These are phyloP conservation scores for Thielaviopsis cerberus DNA, from an alignment of 2,329 filamentous ascomycete species.

Conservation along the genomic window DNA sequence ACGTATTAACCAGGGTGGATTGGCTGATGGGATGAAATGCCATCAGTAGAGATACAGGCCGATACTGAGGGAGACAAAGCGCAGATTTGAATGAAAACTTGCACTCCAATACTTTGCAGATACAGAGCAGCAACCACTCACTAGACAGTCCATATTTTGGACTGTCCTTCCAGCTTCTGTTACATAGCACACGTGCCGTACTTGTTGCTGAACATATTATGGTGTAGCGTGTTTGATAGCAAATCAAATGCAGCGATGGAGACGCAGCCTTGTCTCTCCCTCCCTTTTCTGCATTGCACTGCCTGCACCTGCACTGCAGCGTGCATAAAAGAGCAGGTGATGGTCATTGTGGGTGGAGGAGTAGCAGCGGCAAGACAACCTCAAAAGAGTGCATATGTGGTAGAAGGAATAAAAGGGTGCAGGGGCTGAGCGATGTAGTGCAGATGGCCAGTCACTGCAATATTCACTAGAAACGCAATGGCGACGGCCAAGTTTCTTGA, in stretches of 20 bases:
- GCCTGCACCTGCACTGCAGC: neutral
- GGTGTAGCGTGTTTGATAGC: neutral
- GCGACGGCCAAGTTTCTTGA: neutral
- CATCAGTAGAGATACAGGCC: neutral
- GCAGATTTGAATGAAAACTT: neutral
- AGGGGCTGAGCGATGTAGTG: neutral
- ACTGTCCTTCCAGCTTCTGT: neutral
- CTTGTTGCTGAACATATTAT: neutral
- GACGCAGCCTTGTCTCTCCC: neutral
- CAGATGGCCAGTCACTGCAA: too few species aligned
- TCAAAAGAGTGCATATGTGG: neutral
- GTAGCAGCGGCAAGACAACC: neutral
- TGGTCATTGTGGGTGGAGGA: neutral
- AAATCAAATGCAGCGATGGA: neutral
- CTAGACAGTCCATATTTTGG: neutral
- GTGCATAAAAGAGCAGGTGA: neutral
- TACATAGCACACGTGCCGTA: neutral
- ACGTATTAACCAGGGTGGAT: neutral
- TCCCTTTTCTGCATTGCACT: neutral
- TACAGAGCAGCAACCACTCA: too few species aligned
- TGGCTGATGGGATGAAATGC: neutral
- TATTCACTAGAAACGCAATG: too few species aligned
- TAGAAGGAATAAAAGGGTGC: neutral
- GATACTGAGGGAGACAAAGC: neutral
- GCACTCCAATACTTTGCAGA: too few species aligned